A percentile compares a stretch with the other conserved stretches of the same genome.
These are phyloP conservation scores for Paralagenidium karlingii DNA, from an alignment of 352 stramenopile species.

Conservation along the genomic window DNA sequence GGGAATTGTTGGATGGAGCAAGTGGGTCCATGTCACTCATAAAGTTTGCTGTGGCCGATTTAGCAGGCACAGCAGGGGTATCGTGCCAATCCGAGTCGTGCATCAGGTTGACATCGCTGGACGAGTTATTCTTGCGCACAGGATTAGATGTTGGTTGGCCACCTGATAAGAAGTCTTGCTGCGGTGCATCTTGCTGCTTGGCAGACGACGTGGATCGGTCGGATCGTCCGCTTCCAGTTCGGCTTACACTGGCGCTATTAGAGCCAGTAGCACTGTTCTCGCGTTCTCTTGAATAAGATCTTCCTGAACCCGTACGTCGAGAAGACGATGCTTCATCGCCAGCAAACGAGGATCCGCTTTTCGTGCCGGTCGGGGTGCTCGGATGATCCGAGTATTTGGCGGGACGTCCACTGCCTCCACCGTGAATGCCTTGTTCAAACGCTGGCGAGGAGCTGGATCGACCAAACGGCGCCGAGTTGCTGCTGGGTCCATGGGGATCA, in stretches of 20 bases:
- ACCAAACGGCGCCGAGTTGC: constrained; percentile 14
- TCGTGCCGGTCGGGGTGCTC: constrained; percentile 4
- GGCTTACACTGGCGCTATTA: too few relatives aligned
- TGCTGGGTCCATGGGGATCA: constrained; percentile 8
- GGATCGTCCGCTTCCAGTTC: too few relatives aligned
- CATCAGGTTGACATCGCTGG: constrained; percentile 60
- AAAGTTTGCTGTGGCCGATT: constrained; percentile 24
- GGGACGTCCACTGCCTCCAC: too few relatives aligned
- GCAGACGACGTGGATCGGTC: too few relatives aligned
- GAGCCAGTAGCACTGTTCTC: too few relatives aligned
- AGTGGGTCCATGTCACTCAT: constrained; percentile 57
- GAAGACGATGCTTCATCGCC: too few relatives aligned
- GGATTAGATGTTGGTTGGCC: constrained; percentile 12
- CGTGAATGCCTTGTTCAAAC: constrained; percentile 36
- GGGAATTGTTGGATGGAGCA: constrained; percentile 13
- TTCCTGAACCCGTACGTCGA: too few relatives aligned
- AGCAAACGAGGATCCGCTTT: too few relatives aligned
- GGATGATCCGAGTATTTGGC: constrained; percentile 53
- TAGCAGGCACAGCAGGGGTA: constrained; percentile 8
- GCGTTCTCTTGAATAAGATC: too few relatives aligned
- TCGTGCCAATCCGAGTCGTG: constrained; percentile 31
- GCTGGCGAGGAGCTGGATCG: constrained; percentile 23
- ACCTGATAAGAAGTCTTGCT: constrained; percentile 69
- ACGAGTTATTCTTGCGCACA: background rate
- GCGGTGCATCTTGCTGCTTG: too few relatives aligned